Evolutionary conservation across 768 basidiomycete genomes (phyloP).

Genomic region (Mycena vulgaris): DNA sequence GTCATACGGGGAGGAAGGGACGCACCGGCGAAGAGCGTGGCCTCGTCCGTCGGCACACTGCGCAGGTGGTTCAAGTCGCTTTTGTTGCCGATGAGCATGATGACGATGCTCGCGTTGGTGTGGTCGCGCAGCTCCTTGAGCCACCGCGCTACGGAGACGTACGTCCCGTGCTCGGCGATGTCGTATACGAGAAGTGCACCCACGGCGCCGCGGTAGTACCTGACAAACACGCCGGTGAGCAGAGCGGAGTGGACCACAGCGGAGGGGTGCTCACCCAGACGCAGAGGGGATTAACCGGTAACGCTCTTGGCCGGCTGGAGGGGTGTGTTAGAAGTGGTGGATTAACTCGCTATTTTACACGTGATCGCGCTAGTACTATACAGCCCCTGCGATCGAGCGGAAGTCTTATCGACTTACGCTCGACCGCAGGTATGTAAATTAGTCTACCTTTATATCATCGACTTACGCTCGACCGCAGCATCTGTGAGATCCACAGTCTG

Average conservation of each 20-base stretch:
- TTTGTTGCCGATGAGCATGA: conserved; percentile 99
- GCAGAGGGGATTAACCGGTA: no score
- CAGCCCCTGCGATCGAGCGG: no score
- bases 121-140: conserved; percentile 97
- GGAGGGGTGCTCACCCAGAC: conserved; percentile 70
- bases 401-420: no score
- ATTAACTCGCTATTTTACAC: no score
- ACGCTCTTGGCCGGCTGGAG: conserved; percentile 89
- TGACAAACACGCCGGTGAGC: conserved; percentile 47
- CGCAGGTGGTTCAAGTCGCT: conserved; percentile 98
- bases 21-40: conserved; percentile 90
- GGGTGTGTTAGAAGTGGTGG: no score
- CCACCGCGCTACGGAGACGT: conserved; percentile 95
- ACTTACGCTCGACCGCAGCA: conserved; percentile 29
- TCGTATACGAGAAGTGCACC: conserved; percentile 95
- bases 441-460: no score
- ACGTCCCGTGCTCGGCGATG: conserved; percentile 95
- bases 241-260: conserved; percentile 9
- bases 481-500: conserved; percentile 12
- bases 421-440: no score
- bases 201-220: conserved; percentile 98
- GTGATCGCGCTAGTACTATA: no score
- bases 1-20: conserved; percentile 34
- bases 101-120: conserved; percentile 93
- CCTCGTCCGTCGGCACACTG: conserved; percentile 98